Evolutionary conservation across 2,329 filamentous ascomycete genomes (phyloP).

Genomic region (Lachnellula willkommii): DNA sequence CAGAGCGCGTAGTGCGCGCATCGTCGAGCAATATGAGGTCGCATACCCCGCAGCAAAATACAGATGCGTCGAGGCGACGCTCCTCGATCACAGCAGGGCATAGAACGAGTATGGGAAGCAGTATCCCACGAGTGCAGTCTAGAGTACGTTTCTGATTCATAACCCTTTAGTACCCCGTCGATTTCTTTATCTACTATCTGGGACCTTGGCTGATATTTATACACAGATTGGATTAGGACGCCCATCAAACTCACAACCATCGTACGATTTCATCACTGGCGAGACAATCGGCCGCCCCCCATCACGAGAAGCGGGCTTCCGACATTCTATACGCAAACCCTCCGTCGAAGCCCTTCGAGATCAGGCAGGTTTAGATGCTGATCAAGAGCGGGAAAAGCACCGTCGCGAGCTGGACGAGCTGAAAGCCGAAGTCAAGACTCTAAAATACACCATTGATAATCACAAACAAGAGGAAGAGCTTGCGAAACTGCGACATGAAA

Average conservation of each 20-base stretch:
- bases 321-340: conserved; percentile 45
- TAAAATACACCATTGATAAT: conserved; percentile 83
- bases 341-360: conserved; percentile 52
- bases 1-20: conserved; percentile 6
- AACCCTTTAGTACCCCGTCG: neutral
- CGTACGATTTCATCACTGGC: conserved; percentile 56
- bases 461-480: conserved; percentile 85
- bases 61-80: conserved; percentile 22
- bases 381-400: conserved; percentile 22
- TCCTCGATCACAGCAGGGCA: conserved; percentile 23
- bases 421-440: conserved; percentile 80
- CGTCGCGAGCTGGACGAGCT: conserved; percentile 62
- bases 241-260: conserved; percentile 45
- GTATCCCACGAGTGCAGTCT: conserved; percentile 26
- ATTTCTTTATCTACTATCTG: neutral
- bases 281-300: conserved; percentile 27
- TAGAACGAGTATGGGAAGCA: conserved; percentile 27
- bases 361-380: conserved; percentile 40
- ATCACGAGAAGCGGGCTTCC: conserved; percentile 20
- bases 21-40: conserved; percentile 22
- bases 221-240: conserved; percentile 41
- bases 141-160: conserved; percentile 20
- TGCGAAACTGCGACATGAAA: conserved; percentile 69
- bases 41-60: conserved; percentile 25
- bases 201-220: neutral